Percentiles rank a stretch among this genome's conserved stretches.
Conservation (phyloP, 352 stramenopile genomes). For the Phytophthora tentaculata region DNA sequence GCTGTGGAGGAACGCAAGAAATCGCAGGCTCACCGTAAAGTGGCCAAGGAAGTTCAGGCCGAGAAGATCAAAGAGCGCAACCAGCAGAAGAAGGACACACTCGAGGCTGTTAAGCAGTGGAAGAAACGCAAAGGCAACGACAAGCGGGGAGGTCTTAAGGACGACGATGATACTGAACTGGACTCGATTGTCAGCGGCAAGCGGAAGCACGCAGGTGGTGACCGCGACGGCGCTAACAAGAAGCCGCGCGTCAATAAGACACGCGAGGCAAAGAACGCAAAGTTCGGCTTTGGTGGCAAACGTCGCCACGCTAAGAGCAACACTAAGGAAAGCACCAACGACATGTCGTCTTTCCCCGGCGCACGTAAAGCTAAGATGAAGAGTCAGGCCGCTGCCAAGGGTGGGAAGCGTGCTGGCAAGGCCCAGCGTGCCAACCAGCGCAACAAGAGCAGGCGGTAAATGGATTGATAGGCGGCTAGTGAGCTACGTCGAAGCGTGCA, state of each 20-base stretch:
- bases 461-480: conserved; percentile 10
- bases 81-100: conserved; percentile 89
- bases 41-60: conserved; percentile 94
- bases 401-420: conserved; percentile 67
- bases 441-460: conserved; percentile 57
- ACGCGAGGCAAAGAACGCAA: conserved; percentile 80
- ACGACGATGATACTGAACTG: conserved; percentile 70
- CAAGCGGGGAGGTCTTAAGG: conserved; percentile 59
- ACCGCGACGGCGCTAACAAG: conserved; percentile 63
- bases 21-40: conserved; percentile 96
- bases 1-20: conserved; percentile 98
- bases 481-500: no score
- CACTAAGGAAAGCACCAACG: conserved; percentile 83
- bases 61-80: conserved; percentile 85
- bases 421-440: conserved; percentile 54
- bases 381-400: conserved; percentile 47
- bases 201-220: conserved; percentile 49
- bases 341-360: conserved; percentile 73
- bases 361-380: conserved; percentile 51
- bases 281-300: conserved; percentile 87
- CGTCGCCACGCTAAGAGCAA: conserved; percentile 81
- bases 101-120: conserved; percentile 89
- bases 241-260: conserved; percentile 74
- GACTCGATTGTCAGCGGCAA: conserved; percentile 73
- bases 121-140: conserved; percentile 87